Evolutionary conservation across 805 yeast species (phyloP), one percentile per base, ranked within the genome.

Genomic region (Starmerella ratchasimensis): DNA sequence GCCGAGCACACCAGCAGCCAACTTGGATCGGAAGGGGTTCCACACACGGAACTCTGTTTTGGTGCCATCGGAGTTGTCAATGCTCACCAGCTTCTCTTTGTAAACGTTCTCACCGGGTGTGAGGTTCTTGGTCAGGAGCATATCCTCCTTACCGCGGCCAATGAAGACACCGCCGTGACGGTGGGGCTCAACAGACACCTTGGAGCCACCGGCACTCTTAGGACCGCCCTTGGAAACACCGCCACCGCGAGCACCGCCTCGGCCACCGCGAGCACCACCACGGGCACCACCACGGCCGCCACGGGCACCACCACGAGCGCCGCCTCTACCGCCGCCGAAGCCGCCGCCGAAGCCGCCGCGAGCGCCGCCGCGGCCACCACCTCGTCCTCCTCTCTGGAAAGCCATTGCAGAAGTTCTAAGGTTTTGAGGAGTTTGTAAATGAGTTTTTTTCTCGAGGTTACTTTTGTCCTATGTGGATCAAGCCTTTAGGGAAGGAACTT

Each of bases 1-100:
- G 68, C 98, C 98, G 83, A 90, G 81, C 52, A 90, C 82, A 80
- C 98, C 98, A 47, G 98, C 98, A 61, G 98, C 98, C 69, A 90
- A 71, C 74, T 90, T 90, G 43, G 97, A 88, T 77, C 98, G 80
- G 80, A 90, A 90, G 48, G 98, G 98, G 68, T 90, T 90, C 98
- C 98, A 90, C 52, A 90, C 98, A 74, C 98, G 86, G 77, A 90
- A 90, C 71, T 90, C 98, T 45, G 76, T 73, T 72, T 90, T 90
- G 58, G 96, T 84, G 42, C 76, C 81, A 59, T 80, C 93, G 56
- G 69, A 74, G 41, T 88, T 73, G 62, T 90, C 98, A 45, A 90
- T 72, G 42, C 93, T 65, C 47, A 90, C 71, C 70, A 97, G 76
- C 76, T 90, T 90, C 69, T 90, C 98, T 58, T 97, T 97, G 68